Conservation (phyloP, 495 filamentous ascomycete genomes). For the Gamarada debralockiae region DNA sequence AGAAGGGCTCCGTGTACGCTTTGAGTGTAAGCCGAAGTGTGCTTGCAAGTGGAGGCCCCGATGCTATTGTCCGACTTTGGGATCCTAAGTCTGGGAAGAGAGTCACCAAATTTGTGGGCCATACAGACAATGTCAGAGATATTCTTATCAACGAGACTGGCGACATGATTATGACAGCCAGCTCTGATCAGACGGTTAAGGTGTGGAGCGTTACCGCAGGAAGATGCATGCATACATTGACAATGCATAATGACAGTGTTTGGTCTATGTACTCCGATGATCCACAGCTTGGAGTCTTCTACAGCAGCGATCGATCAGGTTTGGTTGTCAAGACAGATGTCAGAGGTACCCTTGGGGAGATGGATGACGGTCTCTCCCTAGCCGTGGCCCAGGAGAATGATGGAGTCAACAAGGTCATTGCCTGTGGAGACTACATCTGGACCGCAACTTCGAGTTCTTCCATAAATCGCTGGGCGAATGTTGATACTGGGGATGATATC, state of each 20-base stretch:
- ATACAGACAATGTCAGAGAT: slow-evolving; percentile 91
- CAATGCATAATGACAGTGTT: slow-evolving; percentile 97
- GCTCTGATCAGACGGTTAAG: slow-evolving; percentile 95
- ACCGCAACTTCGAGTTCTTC: slow-evolving; percentile 90
- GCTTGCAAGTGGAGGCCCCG: slow-evolving; percentile 88
- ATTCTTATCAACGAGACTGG: slow-evolving; percentile 85
- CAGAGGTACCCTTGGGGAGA: slow-evolving; percentile 61
- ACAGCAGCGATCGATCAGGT: slow-evolving; percentile 88
- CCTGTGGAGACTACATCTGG: slow-evolving; percentile 81
- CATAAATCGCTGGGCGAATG: slow-evolving; percentile 90
- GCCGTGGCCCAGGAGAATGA: slow-evolving; percentile 89
- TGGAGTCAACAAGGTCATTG: slow-evolving; percentile 74
- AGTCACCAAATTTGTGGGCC: slow-evolving; percentile 96
- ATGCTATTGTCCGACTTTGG: slow-evolving; percentile 91
- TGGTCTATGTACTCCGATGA: slow-evolving; percentile 94
- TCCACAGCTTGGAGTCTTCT: slow-evolving; percentile 81
- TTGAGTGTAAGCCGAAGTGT: slow-evolving; percentile 58
- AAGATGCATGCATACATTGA: slow-evolving; percentile 93
- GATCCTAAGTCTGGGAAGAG: slow-evolving; percentile 84
- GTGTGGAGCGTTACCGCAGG: slow-evolving; percentile 94
- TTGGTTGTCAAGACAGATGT: slow-evolving; percentile 93
- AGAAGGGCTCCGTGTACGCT: slow-evolving; percentile 95
- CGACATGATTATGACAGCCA: slow-evolving; percentile 90
- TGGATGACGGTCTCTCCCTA: slow-evolving; percentile 86
- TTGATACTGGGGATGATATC: slow-evolving; percentile 62